Evolutionary conservation across 306 rosid genomes (phyloP), one percentile per base, ranked within the genome.

Genomic region (Quercus mongolica): DNA sequence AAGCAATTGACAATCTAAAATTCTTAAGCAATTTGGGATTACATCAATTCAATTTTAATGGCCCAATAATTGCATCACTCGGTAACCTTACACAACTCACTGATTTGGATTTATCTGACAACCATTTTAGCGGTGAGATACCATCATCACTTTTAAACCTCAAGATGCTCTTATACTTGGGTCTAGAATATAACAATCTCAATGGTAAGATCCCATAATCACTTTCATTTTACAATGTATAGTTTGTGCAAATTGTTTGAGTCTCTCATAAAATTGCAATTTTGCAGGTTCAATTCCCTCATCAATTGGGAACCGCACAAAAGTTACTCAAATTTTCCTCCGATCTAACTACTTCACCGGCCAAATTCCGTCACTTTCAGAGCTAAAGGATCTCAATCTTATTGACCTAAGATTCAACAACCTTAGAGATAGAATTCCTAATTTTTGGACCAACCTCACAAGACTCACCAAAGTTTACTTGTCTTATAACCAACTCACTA

Each of bases 301-400:
- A 17, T 76, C 76, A 1, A 28, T 82, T 3, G 74, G 78, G 61
- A 86, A 76, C 55, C 74, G 79, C n/a, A 73, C 76, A 10, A 57
- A 77, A 33, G 46, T 80, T 1, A 71, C 46, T 26, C 0, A 0
- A 1, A 49, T 84, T 26, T 1, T 0, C 58, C 84, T 80, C 1
- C 0, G 10, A 4, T 0, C 0, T 5, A 84, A 84, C 21, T 41
- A 71, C 1, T 2, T 84, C 67, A 14, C 5, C 1, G 73, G 81
- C 55, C 71, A 75, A 67, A 76, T 83, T 4, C 69, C 83, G 33
- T 55, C 46, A 19, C 38, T 67, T 54, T 55, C 59, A 20, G n/a
- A 73, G 9, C 76, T 76, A 20, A 18, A 69, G 25, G 21, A 71
- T 23, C 74, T 85, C 18, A 35, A 76, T 21, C 14, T 0, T 3